Conservation (phyloP, 805 yeast species). For the Yamadazyma akitaensis region DNA sequence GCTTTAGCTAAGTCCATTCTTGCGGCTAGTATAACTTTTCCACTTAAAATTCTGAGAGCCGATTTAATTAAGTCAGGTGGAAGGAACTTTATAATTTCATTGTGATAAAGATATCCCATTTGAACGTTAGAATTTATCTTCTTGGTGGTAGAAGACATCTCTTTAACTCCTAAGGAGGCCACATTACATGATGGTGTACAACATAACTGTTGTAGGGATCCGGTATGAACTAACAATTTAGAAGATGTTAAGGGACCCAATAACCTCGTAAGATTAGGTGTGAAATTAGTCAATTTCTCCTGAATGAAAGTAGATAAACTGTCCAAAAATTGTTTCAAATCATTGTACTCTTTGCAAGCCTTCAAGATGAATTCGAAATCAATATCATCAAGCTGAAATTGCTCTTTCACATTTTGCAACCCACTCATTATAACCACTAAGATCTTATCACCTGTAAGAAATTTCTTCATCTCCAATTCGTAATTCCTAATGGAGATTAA, state of each 20-base stretch:
- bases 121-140: conserved; percentile 36
- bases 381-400: conserved; percentile 20
- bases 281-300: conserved; percentile 51
- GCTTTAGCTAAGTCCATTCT: conserved; percentile 62
- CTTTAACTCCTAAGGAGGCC: conserved; percentile 66
- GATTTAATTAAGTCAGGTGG: conserved; percentile 60
- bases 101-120: conserved; percentile 65
- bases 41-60: conserved; percentile 76
- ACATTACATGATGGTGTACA: conserved; percentile 79
- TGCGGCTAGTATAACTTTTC: conserved; percentile 77
- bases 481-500: conserved; percentile 26
- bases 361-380: conserved; percentile 37
- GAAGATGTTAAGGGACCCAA: conserved; percentile 74
- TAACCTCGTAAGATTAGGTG: conserved; percentile 77
- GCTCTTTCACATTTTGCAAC: conserved; percentile 41
- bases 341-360: conserved; percentile 47
- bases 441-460: conserved; percentile 60
- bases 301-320: conserved; percentile 55
- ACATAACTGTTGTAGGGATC: conserved; percentile 66
- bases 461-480: conserved; percentile 34
- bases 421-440: conserved; percentile 75
- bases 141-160: conserved; percentile 27
- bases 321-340: conserved; percentile 41
- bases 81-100: conserved; percentile 56
- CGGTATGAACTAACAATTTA: conserved; percentile 62